These are phyloP conservation scores for Neonectria faginata DNA, from an alignment of 2,329 filamentous ascomycete species.

Conservation along the genomic window DNA sequence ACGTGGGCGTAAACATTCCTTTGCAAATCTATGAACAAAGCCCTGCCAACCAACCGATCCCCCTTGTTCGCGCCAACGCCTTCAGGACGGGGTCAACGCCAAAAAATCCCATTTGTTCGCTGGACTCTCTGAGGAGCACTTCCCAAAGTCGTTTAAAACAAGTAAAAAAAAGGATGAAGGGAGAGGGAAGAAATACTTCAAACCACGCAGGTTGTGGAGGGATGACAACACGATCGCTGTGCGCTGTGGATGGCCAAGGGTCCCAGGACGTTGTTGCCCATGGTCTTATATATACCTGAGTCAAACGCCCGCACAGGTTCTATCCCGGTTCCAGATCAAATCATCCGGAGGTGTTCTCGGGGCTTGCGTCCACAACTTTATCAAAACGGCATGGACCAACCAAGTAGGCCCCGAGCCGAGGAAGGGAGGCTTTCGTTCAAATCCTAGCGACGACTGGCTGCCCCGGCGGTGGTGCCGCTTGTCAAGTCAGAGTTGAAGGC, in stretches of 20 bases:
- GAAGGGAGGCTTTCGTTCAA: constrained; percentile 1
- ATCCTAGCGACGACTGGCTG: constrained; percentile 39
- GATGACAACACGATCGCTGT: constrained; percentile 2
- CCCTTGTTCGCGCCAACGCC: constrained; percentile 39
- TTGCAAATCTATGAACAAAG: constrained; percentile 43
- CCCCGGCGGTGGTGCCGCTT: constrained; percentile 36
- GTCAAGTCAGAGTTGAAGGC: constrained; percentile 55
- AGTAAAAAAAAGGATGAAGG: constrained; percentile 31
- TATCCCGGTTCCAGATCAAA: constrained; percentile 16
- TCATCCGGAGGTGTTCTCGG: constrained; percentile 9
- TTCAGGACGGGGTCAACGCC: constrained; percentile 37
- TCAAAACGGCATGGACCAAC: neutral
- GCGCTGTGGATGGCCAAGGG: constrained; percentile 13
- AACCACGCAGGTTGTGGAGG: constrained; percentile 15
- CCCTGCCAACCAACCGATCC: constrained; percentile 30
- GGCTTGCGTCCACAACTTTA: neutral
- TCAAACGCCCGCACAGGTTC: constrained; percentile 18
- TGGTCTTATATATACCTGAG: constrained; percentile 25
- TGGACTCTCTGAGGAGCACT: constrained; percentile 30
- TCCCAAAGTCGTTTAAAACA: constrained; percentile 31
- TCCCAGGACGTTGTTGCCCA: constrained; percentile 17
- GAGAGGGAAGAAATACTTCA: constrained; percentile 5
- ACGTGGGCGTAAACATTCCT: constrained; percentile 36
- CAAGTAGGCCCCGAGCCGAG: neutral
- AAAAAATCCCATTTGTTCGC: constrained; percentile 31